Conservation (phyloP, 2,329 filamentous ascomycete genomes). For the Paraconiothyrium sp. region DNA sequence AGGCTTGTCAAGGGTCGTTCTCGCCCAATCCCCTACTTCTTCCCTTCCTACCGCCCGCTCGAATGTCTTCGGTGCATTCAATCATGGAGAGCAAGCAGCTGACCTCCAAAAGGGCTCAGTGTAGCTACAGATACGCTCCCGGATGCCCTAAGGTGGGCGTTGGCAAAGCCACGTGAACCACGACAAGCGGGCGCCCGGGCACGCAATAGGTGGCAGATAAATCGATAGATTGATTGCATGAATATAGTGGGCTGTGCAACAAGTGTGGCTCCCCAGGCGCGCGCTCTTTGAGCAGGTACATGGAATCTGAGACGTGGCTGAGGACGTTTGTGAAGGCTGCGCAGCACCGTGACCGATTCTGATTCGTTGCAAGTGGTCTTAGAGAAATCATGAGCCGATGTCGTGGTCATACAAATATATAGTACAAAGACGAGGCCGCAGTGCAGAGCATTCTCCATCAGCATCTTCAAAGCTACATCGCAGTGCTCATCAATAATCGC, state of each 20-base stretch:
- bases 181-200: no score
- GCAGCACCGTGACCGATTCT: neutral
- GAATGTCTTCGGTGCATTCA: neutral
- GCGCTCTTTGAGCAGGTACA: constrained; percentile 4
- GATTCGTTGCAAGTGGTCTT: neutral
- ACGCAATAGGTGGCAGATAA: no score
- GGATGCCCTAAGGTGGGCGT: no score
- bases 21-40: neutral
- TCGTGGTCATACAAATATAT: neutral
- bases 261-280: constrained; percentile 1
- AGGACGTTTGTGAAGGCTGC: constrained; percentile 4
- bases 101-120: neutral
- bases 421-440: neutral
- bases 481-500: neutral
- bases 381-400: neutral
- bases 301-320: constrained; percentile 3
- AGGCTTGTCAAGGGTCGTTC: neutral
- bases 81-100: neutral
- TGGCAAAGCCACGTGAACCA: no score
- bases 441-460: no score
- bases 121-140: neutral
- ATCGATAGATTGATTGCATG: neutral
- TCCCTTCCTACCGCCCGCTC: neutral
- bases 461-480: neutral
- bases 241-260: neutral